phyloP scores from a whole-genome alignment of 2,329 filamentous ascomycete species.

The Monilinia polystroma region DNA sequence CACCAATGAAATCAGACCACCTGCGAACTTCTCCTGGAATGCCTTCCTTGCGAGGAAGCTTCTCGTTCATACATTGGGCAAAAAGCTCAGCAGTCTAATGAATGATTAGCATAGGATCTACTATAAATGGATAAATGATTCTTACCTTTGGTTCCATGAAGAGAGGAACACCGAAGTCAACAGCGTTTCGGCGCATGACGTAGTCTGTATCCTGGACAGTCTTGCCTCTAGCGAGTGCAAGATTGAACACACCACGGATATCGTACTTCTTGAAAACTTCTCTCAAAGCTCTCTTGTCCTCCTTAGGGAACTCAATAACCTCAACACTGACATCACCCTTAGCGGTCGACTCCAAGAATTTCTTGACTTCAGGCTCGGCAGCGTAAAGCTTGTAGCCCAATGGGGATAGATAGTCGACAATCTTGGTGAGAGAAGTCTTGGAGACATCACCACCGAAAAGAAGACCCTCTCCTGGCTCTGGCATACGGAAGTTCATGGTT shows the following conservation, averaged over 20 bases:
- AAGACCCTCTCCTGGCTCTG: slow-evolving; percentile 90
- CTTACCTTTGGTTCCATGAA: slow-evolving; percentile 96
- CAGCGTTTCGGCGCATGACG: slow-evolving; percentile 96
- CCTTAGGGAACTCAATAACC: slow-evolving; percentile 93
- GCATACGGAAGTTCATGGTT: slow-evolving; percentile 98
- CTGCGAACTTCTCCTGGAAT: slow-evolving; percentile 88
- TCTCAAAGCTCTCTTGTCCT: slow-evolving; percentile 90
- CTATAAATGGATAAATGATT: slow-evolving; percentile 29
- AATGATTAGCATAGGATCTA: slow-evolving; percentile 19
- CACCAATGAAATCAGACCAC: slow-evolving; percentile 94
- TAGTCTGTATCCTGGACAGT: slow-evolving; percentile 91
- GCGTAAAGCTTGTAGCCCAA: slow-evolving; percentile 95
- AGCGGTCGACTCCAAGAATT: slow-evolving; percentile 70
- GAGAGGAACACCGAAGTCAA: slow-evolving; percentile 95
- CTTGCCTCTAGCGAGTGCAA: slow-evolving; percentile 80
- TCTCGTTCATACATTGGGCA: slow-evolving; percentile 94
- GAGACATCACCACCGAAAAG: slow-evolving; percentile 84
- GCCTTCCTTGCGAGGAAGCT: slow-evolving; percentile 83
- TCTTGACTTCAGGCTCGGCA: slow-evolving; percentile 77
- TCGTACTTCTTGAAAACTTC: slow-evolving; percentile 97
- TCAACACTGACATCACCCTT: slow-evolving; percentile 72
- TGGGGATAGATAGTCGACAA: slow-evolving; percentile 83
- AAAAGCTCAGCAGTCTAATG: slow-evolving; percentile 88
- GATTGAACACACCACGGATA: slow-evolving; percentile 93
- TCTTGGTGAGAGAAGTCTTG: slow-evolving; percentile 68